Conservation (phyloP, 2,329 filamentous ascomycete species). For the Lecanicillium sp. region DNA sequence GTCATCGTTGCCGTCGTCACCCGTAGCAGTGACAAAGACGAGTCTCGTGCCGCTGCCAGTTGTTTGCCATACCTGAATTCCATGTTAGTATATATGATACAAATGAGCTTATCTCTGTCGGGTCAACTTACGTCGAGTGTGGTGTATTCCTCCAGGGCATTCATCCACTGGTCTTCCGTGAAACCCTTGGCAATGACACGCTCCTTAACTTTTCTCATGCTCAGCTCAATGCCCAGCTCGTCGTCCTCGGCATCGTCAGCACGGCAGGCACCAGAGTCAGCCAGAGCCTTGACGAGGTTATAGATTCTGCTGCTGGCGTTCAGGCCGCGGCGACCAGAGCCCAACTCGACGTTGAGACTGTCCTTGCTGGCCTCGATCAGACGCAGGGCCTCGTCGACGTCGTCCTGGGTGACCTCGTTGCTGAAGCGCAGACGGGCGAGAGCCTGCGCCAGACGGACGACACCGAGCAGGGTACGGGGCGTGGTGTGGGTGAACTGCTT, state of each 20-base stretch:
- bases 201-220: slow-evolving; percentile 82
- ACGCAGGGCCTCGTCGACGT: slow-evolving; percentile 90
- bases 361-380: slow-evolving; percentile 92
- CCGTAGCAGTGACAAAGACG: slow-evolving; percentile 59
- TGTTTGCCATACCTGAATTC: slow-evolving; percentile 69
- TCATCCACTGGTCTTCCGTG: slow-evolving; percentile 85
- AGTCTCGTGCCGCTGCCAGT: slow-evolving; percentile 63
- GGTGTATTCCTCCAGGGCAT: slow-evolving; percentile 84
- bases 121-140: slow-evolving; percentile 71
- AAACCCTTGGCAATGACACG: slow-evolving; percentile 94
- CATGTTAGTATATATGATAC: slow-evolving; percentile 2
- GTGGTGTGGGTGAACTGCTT: slow-evolving; percentile 93
- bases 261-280: slow-evolving; percentile 78
- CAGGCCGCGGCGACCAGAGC: slow-evolving; percentile 55
- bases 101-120: neutral
- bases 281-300: slow-evolving; percentile 83
- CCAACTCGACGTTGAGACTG: slow-evolving; percentile 69
- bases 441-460: slow-evolving; percentile 89
- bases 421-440: slow-evolving; percentile 88
- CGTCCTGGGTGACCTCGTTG: slow-evolving; percentile 76
- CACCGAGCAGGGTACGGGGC: slow-evolving; percentile 84
- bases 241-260: slow-evolving; percentile 58
- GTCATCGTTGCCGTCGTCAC: slow-evolving; percentile 42
- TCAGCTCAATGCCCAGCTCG: slow-evolving; percentile 60
- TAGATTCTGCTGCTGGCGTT: slow-evolving; percentile 89